These are phyloP conservation scores for Secale cereale DNA, from an alignment of 176 grass and related monocot species.

Conservation along the genomic window DNA sequence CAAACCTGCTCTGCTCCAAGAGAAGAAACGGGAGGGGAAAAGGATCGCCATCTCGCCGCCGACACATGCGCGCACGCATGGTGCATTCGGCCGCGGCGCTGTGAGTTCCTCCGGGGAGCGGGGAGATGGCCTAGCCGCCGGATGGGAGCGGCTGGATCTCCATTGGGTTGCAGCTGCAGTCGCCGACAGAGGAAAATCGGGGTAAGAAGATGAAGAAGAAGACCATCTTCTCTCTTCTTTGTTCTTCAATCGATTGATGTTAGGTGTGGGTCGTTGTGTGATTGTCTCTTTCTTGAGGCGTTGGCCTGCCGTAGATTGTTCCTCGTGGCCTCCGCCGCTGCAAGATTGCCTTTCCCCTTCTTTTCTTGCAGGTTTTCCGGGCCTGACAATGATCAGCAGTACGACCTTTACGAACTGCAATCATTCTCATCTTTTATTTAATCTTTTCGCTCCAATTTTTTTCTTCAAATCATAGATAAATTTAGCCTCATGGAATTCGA, in stretches of 20 bases:
- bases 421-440: not conserved
- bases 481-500: not conserved
- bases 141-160: slow-evolving; percentile 53
- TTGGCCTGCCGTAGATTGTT: not conserved
- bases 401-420: not conserved
- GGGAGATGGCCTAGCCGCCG: slow-evolving; percentile 31
- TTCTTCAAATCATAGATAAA: not conserved
- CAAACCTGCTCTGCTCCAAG: not conserved
- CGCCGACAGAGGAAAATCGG: not conserved
- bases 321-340: not conserved
- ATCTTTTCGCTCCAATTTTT: not conserved
- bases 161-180: slow-evolving; percentile 52
- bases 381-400: not conserved
- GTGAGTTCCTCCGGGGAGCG: not conserved
- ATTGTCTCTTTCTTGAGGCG: not conserved
- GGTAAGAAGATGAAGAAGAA: not conserved
- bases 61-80: not conserved
- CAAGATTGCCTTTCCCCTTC: slow-evolving; percentile 2
- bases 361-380: slow-evolving; percentile 9
- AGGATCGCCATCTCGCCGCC: not conserved
- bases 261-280: not conserved
- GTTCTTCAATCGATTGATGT: not conserved
- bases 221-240: not conserved
- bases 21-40: not conserved
- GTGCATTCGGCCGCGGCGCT: not conserved